These are phyloP conservation scores for Trichoderma brevicompactum DNA, from an alignment of 2,329 filamentous ascomycete genomes.

Conservation along the genomic window DNA sequence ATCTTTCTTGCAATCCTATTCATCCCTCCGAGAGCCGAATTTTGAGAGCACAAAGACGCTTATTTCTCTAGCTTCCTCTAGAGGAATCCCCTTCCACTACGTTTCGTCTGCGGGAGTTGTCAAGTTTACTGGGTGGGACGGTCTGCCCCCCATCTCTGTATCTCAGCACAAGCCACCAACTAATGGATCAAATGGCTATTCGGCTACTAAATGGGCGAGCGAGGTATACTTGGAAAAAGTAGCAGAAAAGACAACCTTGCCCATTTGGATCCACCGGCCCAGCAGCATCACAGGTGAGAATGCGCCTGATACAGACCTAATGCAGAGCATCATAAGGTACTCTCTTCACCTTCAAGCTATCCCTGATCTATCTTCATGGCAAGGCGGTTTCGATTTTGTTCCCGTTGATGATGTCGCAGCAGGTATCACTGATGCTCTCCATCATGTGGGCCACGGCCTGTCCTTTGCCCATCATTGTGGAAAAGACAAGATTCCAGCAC, in stretches of 20 bases:
- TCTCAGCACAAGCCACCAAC: constrained; percentile 24
- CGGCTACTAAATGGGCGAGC: constrained; percentile 42
- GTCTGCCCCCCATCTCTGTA: not conserved
- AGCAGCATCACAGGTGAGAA: constrained; percentile 33
- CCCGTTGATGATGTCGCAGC: not conserved
- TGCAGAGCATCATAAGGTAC: constrained; percentile 25
- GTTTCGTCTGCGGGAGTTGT: constrained; percentile 40
- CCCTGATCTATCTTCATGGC: not conserved
- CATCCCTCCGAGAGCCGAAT: not conserved
- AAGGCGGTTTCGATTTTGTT: constrained; percentile 8
- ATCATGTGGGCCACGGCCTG: not conserved
- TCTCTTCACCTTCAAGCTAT: not conserved
- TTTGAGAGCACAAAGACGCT: constrained; percentile 36
- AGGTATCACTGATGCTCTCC: not conserved
- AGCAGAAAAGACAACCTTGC: constrained; percentile 30
- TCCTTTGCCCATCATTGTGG: not conserved
- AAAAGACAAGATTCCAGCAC: not conserved
- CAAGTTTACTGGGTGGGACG: constrained; percentile 21
- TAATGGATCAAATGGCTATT: constrained; percentile 39
- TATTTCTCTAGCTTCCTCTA: constrained; percentile 33
- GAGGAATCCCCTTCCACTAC: constrained; percentile 41
- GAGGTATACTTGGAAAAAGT: constrained; percentile 40
- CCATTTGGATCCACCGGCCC: constrained; percentile 38
- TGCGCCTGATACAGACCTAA: constrained; percentile 29
- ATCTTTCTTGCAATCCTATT: not conserved